phyloP scores from a whole-genome alignment of 164 flowering plant species.

The Vitis cinerea region DNA sequence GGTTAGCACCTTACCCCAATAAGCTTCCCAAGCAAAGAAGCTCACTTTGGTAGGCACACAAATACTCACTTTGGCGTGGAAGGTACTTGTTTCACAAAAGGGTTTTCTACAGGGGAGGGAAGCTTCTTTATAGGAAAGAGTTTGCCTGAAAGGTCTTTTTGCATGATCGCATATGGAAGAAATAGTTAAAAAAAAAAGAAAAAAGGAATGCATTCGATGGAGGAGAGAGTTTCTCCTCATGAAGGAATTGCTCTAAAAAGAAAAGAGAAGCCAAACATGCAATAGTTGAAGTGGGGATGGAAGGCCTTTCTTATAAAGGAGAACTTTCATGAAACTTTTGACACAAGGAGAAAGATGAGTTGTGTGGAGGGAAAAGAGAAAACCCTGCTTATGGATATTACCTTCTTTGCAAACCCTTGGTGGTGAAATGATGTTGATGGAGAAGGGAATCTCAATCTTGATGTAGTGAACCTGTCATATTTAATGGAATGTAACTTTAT shows the following conservation, averaged over 20 bases:
- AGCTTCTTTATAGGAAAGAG: neutral
- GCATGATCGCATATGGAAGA: neutral
- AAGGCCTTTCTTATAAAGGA: too few relatives aligned
- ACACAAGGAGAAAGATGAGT: neutral
- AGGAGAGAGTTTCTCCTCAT: neutral
- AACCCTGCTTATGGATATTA: neutral
- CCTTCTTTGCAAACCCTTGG: neutral
- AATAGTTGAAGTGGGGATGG: too few relatives aligned
- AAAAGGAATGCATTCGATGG: neutral
- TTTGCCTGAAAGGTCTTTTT: too few relatives aligned
- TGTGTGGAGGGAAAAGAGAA: neutral
- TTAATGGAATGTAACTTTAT: neutral
- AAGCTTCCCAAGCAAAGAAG: too few relatives aligned
- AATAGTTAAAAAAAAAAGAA: neutral
- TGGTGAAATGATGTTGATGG: neutral
- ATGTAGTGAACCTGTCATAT: neutral
- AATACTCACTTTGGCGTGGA: neutral
- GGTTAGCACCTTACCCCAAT: too few relatives aligned
- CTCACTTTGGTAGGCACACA: too few relatives aligned
- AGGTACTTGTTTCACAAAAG: neutral
- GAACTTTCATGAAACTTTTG: too few relatives aligned
- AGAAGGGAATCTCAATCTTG: neutral
- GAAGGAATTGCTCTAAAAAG: neutral
- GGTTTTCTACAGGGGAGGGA: neutral
- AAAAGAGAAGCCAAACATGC: too few relatives aligned